Evolutionary conservation across 805 yeast species (phyloP).

Genomic region (Clavispora santaluciae): DNA sequence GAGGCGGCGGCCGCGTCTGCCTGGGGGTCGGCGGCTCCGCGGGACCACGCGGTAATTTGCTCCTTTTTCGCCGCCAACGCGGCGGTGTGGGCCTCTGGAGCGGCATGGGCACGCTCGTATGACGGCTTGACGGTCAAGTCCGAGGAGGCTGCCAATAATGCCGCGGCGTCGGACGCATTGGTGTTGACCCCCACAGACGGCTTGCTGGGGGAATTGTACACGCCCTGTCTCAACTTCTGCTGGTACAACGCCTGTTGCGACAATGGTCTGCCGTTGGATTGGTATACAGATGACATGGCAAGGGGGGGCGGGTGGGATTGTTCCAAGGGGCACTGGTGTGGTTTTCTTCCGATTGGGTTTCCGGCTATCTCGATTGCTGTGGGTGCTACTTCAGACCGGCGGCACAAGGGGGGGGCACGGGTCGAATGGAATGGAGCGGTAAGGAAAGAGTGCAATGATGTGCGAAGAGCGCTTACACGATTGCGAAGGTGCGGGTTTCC

Average conservation of each 20-base stretch:
- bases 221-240: constrained; percentile 67
- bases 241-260: constrained; percentile 72
- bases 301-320: too few relatives aligned
- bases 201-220: constrained; percentile 46
- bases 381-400: not conserved
- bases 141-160: constrained; percentile 64
- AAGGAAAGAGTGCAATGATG: not conserved
- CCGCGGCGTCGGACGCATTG: constrained; percentile 72
- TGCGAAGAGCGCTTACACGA: not conserved
- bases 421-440: not conserved
- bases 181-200: constrained; percentile 59
- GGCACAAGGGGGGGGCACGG: not conserved
- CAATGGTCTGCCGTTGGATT: constrained; percentile 64
- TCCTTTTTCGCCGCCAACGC: constrained; percentile 45
- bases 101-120: constrained; percentile 52
- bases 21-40: constrained; percentile 40
- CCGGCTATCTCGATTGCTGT: not conserved
- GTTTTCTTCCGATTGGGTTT: not conserved
- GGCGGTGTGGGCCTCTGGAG: constrained; percentile 62
- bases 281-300: constrained; percentile 45
- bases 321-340: too few relatives aligned
- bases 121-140: constrained; percentile 57
- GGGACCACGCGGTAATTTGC: constrained; percentile 45
- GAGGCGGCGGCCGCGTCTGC: constrained; percentile 49
- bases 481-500: not conserved